A percentile compares a stretch with the other conserved stretches of the same genome.
Conservation (phyloP, 1,284 basidiomycete species). For the Tetrapyrgos nigripes region DNA sequence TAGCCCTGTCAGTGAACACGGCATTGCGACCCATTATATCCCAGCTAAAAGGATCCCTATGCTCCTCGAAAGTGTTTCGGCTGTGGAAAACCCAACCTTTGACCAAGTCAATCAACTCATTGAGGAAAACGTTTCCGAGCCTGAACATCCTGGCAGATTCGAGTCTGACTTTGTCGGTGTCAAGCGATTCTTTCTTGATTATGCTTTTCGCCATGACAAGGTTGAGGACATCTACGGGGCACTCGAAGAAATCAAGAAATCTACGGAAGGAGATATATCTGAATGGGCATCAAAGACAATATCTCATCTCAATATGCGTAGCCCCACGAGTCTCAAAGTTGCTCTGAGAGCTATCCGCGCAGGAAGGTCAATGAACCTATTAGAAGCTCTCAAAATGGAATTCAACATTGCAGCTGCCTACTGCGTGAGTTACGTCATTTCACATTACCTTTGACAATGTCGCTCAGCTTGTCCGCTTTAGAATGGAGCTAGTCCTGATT, state of each 20-base stretch:
- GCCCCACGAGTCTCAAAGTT: constrained; percentile 91
- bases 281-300: constrained; percentile 81
- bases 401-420: constrained; percentile 80
- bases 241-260: constrained; percentile 54
- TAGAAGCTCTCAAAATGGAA: constrained; percentile 82
- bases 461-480: constrained; percentile 33
- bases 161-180: constrained; percentile 65
- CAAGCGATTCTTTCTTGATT: constrained; percentile 79
- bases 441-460: constrained; percentile 18
- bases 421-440: constrained; percentile 61
- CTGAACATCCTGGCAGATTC: constrained; percentile 54
- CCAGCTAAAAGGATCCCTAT: constrained; percentile 76
- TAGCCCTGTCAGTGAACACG: constrained; percentile 69
- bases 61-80: constrained; percentile 67
- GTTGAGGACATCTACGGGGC: constrained; percentile 76
- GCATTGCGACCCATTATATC: constrained; percentile 91
- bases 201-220: constrained; percentile 72
- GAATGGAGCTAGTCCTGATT: constrained; percentile 83
- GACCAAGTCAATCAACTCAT: constrained; percentile 62
- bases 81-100: constrained; percentile 58
- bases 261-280: constrained; percentile 53
- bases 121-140: constrained; percentile 71
- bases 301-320: constrained; percentile 68
- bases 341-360: constrained; percentile 79
- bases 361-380: constrained; percentile 68